Evolutionary conservation across 2,329 filamentous ascomycete genomes (phyloP), one percentile per base, ranked within the genome.

Genomic region (Domatiomyces globalis): DNA sequence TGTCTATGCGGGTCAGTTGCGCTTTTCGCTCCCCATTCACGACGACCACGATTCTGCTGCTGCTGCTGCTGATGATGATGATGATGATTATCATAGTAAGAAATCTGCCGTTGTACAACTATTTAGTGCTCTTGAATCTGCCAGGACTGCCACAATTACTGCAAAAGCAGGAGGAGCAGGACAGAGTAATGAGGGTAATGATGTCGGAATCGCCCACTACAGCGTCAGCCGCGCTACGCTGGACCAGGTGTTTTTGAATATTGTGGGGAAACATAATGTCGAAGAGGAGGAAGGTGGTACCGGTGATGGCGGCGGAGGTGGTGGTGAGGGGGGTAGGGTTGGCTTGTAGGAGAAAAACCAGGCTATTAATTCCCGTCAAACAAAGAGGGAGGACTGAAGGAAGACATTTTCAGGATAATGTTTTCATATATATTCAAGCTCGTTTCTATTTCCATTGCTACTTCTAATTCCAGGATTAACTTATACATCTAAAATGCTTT

Each of bases 221-320:
- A 87, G 84, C 48, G 87, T 95, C 57, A 85, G 80, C 52, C 86
- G 87, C 20, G 92, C 87, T 17, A 94, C 87, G 15, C 70, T 95
- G 43, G 89, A 95, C 63, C 86, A 95, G 67, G 88, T 95, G 0
- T 95, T 95, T 67, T 67, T 95, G 65, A 77, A 77, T 22, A 92
- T 95, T 63, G 87, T 95, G 0, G 82, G 83, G 1, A 78, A 81
- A 66, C 84, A 94, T 65, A 81, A 88, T 64, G 77, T 90, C 5
- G 73, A 81, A 58, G 87, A 94, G 65, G 88, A 90, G 69, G 63
- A 39, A 39, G 33, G 33, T 15, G 33, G 33, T 15, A 39, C 10
- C 4, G 15, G 5, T 39, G 15, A 4, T 39, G 15, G 10, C 12
- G 15, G 10, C 15, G 9, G 8, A 15, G 33, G 33, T 25, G 22